Conservation (phyloP, 2,329 filamentous ascomycete genomes). For the Rasamsonia emersonii region DNA sequence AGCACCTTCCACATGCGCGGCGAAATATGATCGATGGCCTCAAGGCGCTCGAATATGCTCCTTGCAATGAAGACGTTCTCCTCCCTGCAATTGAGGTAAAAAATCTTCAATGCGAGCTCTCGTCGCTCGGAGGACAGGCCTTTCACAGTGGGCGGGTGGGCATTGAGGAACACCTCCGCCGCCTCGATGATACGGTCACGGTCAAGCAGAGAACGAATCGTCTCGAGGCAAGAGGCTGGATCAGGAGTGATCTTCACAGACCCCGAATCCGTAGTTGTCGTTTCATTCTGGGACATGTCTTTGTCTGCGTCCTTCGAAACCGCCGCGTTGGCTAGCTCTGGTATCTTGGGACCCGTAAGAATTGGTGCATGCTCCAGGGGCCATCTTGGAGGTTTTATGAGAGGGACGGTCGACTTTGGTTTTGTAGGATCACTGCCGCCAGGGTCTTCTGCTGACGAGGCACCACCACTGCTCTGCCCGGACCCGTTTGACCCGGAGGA, state of each 20-base stretch:
- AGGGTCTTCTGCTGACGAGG: no score
- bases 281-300: neutral
- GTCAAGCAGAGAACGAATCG: constrained; percentile 19
- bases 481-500: no score
- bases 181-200: constrained; percentile 25
- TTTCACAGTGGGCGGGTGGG: constrained; percentile 12
- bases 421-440: no score
- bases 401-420: no score
- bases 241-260: no score
- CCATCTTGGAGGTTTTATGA: no score
- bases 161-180: constrained; percentile 27
- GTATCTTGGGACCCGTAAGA: no score
- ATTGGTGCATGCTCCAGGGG: no score
- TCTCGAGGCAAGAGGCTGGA: constrained; percentile 5
- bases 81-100: constrained; percentile 27
- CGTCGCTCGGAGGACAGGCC: constrained; percentile 19
- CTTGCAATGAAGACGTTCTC: constrained; percentile 32
- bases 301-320: neutral
- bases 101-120: constrained; percentile 22
- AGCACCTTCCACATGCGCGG: constrained; percentile 28
- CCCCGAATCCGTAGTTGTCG: no score
- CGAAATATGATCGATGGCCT: constrained; percentile 22
- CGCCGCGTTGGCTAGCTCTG: no score
- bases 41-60: constrained; percentile 26
- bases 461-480: no score